Base-by-base conservation (phyloP, 2,329 filamentous ascomycete species). In the Diaporthe vexans region DNA sequence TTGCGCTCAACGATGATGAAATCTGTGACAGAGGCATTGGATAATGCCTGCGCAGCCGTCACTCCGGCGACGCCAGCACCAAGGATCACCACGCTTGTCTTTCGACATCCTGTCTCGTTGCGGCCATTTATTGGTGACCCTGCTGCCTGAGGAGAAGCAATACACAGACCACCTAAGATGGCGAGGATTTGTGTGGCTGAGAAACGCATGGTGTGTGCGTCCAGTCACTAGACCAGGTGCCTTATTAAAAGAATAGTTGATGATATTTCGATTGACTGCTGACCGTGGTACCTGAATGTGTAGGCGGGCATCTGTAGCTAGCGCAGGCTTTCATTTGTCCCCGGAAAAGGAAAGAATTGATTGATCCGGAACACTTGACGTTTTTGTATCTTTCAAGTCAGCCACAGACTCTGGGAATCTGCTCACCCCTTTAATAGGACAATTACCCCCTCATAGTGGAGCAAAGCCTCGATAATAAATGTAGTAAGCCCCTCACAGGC, bases 1-100 rank as follows among this genome's bases (percentile, higher is more conserved):
- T 56, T 56, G 52, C 52, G 52, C 26, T 56, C 52, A 5, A 56
- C 52, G 26, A 56, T 56, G 52, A 56, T 9, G 52, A 56, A 56
- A 19, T 56, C 52, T 4, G 52, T 56, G 52, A 56, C 26, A 7
- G 52, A 56, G 5, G 52, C 52, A 56, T 56, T 56, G 26, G 52
- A 56, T 3, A 56, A 56, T 21, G 52, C 26, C 52, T 56, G 40
- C 19, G 40, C 40, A 15, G 40, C 40, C 19, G 40, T 43, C 40
- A 43, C 40, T 43, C 40, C 40, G 4, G 40, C 40, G 15, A 43
- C 40, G 40, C 40, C 40, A 43, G 40, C 40, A 43, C 40, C 40
- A 9, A 58, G 29, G 9, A 58, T 24, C 29, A 37, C 56, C 19
- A 58, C 56, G 13, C 33, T 21, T 15, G 56, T 58, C 33, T 58